phyloP scores from a whole-genome alignment of 495 filamentous ascomycete species.

The Filosporella fistucella region DNA sequence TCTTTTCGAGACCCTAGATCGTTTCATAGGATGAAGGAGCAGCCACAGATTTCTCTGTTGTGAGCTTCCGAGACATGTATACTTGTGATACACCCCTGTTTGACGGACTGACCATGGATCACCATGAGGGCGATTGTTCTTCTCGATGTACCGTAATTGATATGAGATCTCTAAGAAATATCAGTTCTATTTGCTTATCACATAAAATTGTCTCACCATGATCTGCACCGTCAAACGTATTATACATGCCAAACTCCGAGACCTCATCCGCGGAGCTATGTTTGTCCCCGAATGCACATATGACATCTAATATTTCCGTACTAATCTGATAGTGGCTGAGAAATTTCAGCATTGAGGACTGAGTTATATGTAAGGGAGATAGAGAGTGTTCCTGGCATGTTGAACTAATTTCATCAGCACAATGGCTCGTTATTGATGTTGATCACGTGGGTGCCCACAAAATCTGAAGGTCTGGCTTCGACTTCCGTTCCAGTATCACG shows the following conservation, averaged over 20 bases:
- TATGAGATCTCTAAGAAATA: not conserved
- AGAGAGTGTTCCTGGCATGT: not conserved
- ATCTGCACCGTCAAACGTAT: not conserved
- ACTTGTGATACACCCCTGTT: slow-evolving; percentile 34
- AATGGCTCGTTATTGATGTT: too few relatives aligned
- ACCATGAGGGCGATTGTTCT: not conserved
- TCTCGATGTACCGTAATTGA: not conserved
- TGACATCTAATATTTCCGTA: not conserved
- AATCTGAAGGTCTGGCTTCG: not conserved
- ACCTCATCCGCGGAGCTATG: not conserved
- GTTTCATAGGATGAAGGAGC: slow-evolving; percentile 26
- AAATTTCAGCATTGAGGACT: not conserved
- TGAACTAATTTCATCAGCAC: not conserved
- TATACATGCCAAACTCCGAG: not conserved
- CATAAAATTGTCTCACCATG: not conserved
- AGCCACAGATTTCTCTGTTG: slow-evolving; percentile 24
- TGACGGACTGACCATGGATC: slow-evolving; percentile 32
- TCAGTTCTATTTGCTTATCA: not conserved
- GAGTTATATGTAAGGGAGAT: not conserved
- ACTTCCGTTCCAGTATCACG: not conserved
- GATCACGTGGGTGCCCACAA: not conserved
- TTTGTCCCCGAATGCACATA: not conserved
- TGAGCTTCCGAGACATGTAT: slow-evolving; percentile 12
- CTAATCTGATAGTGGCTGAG: not conserved
- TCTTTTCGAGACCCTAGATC: slow-evolving; percentile 19